Evolutionary conservation across 2,329 filamentous ascomycete species (phyloP), one percentile per base, ranked within the genome.

Genomic region (Phialocephala subalpina): DNA sequence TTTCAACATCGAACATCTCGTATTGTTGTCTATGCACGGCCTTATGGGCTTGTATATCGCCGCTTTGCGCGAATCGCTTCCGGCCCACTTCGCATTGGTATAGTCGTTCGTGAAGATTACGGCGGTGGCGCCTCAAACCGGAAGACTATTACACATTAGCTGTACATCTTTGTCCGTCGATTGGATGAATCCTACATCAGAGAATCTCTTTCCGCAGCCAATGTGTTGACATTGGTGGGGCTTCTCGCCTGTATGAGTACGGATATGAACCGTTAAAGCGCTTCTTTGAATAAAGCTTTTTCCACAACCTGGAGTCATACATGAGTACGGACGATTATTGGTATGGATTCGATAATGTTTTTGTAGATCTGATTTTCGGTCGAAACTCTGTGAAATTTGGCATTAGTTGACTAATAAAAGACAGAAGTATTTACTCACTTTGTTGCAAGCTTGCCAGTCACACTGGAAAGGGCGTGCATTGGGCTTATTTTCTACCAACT

Each of bases 281-380:
- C 89, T 91, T 67, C 88, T 82, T 73, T 92, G 89, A 69, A 91
- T 91, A 76, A 92, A 92, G 77, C 87, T 88, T 79, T 92, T 91
- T 53, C 87, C 86, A 74, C 89, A 92, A 6, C 84, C 86, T 9
- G 82, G 82, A 9, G 82, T 85, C 63, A 80, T 81, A 78, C 89
- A 92, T 35, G 83, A 82, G 75, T 90, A 91, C 11, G 89, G 89
- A 22, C 89, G 82, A 77, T 91, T 89, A 74, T 91, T 91, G 62
- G 89, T 92, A 78, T 92, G 89, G 74, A 91, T 92, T 68, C 89
- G 84, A 74, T 90, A 90, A 74, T 92, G 89, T 74, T 89, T 84
- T 74, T 90, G 88, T 66, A 92, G 80, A 73, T 91, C 89, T 20
- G 89, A 91, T 77, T 91, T 91, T 73, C 89, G 84, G 78, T 91